Evolutionary conservation across 2,329 filamentous ascomycete genomes (phyloP), one percentile per base, ranked within the genome.

Genomic region (Fusarium sp.): DNA sequence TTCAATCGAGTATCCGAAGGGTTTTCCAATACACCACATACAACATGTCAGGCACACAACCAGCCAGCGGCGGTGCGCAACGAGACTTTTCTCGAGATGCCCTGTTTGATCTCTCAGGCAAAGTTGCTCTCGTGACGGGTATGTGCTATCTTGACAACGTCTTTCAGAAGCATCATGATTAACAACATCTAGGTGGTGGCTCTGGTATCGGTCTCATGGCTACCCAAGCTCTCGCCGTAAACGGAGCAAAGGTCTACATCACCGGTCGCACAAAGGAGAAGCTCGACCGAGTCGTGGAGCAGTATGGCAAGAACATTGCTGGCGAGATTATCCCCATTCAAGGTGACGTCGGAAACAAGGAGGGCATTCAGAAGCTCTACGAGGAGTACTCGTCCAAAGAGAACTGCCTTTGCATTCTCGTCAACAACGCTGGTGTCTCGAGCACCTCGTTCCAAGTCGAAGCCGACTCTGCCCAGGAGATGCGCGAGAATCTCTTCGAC

Each of bases 191-290:
- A 82, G 82, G 84, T 24, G 84, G 86, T 41, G 86, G 86, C 31
- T 86, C 89, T 58, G 89, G 89, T 26, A 90, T 92, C 53, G 90
- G 90, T 7, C 84, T 90, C 56, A 92, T 92, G 89, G 89, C 89
- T 42, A 86, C 88, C 4, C 87, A 91, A 70, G 86, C 89, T 9
- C 89, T 91, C 56, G 87, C 91, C 1, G 80, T 83, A 60, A 92
- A 92, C 77, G 89, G 90, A 64, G 87, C 86, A 60, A 91, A 86
- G 66, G 91, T 93, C 8, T 93, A 92, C 81, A 90, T 93, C 66
- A 89, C 88, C 24, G 90, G 91, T 31, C 88, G 87, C 18, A 88
- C 87, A 42, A 81, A 83, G 26, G 89, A 89, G 72, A 90, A 91
- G 74, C 82, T 91, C 47, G 87, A 89, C 20, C 85, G 81, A 31